These are phyloP conservation scores for Aspergillus spinulosporus DNA, from an alignment of 2,329 filamentous ascomycete genomes.

Conservation along the genomic window DNA sequence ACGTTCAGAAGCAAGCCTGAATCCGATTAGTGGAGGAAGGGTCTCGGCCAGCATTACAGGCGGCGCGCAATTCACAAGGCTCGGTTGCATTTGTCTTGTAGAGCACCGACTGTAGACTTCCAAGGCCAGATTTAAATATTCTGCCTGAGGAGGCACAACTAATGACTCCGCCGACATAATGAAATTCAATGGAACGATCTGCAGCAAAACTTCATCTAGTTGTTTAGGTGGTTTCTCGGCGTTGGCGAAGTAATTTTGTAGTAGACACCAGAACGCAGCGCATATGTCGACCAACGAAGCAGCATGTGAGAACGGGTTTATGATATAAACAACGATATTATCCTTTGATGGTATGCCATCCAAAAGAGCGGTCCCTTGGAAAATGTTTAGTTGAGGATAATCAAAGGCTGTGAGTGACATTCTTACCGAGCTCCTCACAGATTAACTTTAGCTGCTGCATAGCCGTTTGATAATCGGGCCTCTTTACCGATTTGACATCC, in stretches of 20 bases:
- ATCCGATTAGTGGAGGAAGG: conserved; percentile 55
- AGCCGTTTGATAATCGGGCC: conserved; percentile 32
- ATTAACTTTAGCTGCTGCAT: conserved; percentile 37
- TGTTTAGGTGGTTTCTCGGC: conserved; percentile 33
- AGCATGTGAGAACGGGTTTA: conserved; percentile 55
- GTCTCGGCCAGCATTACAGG: conserved; percentile 56
- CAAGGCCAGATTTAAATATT: conserved; percentile 53
- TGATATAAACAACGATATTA: conserved; percentile 59
- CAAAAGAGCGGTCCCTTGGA: conserved; percentile 37
- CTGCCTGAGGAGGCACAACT: conserved; percentile 51
- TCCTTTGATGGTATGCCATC: conserved; percentile 36
- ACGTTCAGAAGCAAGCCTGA: conserved; percentile 55
- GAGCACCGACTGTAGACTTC: conserved; percentile 62
- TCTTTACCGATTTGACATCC: conserved; percentile 29
- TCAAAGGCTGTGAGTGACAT: not conserved
- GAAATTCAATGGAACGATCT: conserved; percentile 58
- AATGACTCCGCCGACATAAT: conserved; percentile 54
- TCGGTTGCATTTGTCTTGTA: conserved; percentile 38
- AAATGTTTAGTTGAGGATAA: conserved; percentile 18
- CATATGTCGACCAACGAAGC: conserved; percentile 54
- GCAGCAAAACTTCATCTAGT: conserved; percentile 55
- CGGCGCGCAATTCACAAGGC: conserved; percentile 51
- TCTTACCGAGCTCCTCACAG: conserved; percentile 42
- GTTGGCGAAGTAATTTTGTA: conserved; percentile 53
- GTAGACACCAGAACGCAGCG: conserved; percentile 58